These are phyloP conservation scores for Talaromyces sp. DNA, from an alignment of 2,329 filamentous ascomycete genomes.

Conservation along the genomic window DNA sequence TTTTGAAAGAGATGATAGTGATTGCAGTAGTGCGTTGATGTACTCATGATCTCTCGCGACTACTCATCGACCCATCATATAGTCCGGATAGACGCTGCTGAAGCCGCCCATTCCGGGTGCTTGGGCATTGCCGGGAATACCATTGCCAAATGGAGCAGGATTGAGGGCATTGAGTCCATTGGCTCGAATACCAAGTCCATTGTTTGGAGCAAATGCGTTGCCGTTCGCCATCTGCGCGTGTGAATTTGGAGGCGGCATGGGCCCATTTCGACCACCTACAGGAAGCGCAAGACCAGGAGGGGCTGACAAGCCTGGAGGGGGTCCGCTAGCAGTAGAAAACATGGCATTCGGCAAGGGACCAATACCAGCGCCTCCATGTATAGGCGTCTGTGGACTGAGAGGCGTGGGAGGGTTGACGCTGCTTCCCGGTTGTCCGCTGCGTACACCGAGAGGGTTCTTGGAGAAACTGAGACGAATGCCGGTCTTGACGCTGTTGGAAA, in stretches of 20 bases:
- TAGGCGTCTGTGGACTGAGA: conserved; percentile 49
- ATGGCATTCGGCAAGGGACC: conserved; percentile 55
- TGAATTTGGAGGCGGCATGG: conserved; percentile 31
- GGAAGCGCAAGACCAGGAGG: conserved; percentile 65
- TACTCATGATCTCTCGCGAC: not conserved
- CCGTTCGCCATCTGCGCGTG: conserved; percentile 30
- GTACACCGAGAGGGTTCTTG: conserved; percentile 92
- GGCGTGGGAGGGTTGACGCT: conserved; percentile 51
- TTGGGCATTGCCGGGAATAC: conserved; percentile 27
- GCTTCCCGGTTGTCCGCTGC: conserved; percentile 65
- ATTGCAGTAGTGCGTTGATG: not conserved
- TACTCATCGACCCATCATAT: conserved; percentile 47
- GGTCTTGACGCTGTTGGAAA: conserved; percentile 91
- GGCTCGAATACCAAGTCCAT: conserved; percentile 37
- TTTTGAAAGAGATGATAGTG: not conserved
- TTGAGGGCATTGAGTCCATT: conserved; percentile 32
- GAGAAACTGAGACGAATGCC: conserved; percentile 95
- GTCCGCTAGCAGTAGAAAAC: conserved; percentile 68
- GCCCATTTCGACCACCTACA: conserved; percentile 31
- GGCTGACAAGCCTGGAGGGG: conserved; percentile 74
- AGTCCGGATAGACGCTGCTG: conserved; percentile 44
- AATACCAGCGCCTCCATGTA: conserved; percentile 57
- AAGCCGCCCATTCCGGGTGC: conserved; percentile 33
- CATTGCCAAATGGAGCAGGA: conserved; percentile 28
- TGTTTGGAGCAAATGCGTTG: conserved; percentile 34